Conservation (phyloP, 2,329 filamentous ascomycete genomes). For the Penicillium glabrum region DNA sequence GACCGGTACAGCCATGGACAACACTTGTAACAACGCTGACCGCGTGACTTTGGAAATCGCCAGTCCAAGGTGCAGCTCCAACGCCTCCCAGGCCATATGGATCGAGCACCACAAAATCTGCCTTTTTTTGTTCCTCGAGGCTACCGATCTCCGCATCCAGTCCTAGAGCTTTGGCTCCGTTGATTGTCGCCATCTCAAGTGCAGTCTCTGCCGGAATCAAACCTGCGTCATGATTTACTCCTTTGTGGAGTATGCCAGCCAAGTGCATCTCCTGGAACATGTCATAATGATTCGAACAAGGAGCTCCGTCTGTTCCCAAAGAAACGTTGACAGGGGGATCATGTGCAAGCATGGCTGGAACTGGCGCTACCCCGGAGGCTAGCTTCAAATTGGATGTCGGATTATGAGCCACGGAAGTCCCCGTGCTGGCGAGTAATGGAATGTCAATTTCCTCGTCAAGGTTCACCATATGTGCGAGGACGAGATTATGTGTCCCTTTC, state of each 20-base stretch:
- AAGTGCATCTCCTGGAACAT: conserved; percentile 53
- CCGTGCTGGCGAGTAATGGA: conserved; percentile 35
- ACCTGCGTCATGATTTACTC: conserved; percentile 37
- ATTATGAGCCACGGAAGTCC: conserved; percentile 49
- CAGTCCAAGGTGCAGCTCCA: conserved; percentile 37
- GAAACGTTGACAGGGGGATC: conserved; percentile 40
- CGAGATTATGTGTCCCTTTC: conserved; percentile 29
- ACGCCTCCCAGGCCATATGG: conserved; percentile 27
- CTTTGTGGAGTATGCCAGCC: conserved; percentile 48
- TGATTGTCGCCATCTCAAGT: conserved; percentile 52
- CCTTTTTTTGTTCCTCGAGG: conserved; percentile 32
- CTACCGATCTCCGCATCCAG: conserved; percentile 38
- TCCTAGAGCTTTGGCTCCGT: conserved; percentile 48
- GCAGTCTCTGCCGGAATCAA: conserved; percentile 45
- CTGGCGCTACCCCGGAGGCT: conserved; percentile 48
- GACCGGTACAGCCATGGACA: conserved; percentile 43
- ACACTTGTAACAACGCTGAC: conserved; percentile 34
- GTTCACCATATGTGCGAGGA: conserved; percentile 53
- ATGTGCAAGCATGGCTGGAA: conserved; percentile 42
- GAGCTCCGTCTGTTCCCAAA: conserved; percentile 52
- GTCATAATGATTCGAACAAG: conserved; percentile 51
- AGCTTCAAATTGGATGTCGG: conserved; percentile 52
- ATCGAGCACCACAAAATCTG: conserved; percentile 27
- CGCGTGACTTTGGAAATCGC: conserved; percentile 3
- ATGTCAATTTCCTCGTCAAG: conserved; percentile 42